A percentile compares a stretch with the other conserved stretches of the same genome.
Conservation (phyloP, 1,139 yeast species). For the Arxiozyma slooffiae region DNA sequence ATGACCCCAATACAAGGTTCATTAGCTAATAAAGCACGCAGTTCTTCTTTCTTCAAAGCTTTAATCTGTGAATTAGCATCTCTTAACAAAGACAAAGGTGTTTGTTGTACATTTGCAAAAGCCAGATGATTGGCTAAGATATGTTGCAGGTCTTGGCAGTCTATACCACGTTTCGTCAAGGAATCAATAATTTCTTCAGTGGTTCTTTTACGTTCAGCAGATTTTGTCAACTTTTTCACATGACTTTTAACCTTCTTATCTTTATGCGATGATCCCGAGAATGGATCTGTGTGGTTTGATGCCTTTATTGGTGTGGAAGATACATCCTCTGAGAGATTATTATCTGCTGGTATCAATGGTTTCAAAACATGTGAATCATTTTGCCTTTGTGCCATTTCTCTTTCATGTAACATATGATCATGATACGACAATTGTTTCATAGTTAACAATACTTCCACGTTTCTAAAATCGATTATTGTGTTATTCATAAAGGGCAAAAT, state of each 20-base stretch:
- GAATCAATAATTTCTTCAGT: conserved; percentile 6
- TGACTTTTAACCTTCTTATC: background rate
- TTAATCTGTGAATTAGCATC: conserved; percentile 46
- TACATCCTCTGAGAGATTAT: background rate
- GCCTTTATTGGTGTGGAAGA: background rate
- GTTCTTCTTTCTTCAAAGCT: conserved; percentile 38
- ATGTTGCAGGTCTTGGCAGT: conserved; percentile 42
- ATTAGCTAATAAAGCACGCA: conserved; percentile 34
- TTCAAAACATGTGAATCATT: background rate
- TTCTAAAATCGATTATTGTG: conserved; percentile 48
- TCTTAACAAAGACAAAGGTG: conserved; percentile 65
- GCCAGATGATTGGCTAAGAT: conserved; percentile 78
- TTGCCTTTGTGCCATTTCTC: background rate
- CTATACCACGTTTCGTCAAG: conserved; percentile 5
- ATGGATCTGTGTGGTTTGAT: background rate
- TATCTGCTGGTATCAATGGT: background rate
- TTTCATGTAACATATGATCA: conserved; percentile 1
- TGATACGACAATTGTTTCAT: conserved; percentile 7
- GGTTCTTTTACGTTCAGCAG: background rate
- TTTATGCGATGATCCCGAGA: background rate
- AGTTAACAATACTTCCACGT: conserved; percentile 13
- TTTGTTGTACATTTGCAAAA: conserved; percentile 76
- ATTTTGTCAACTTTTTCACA: background rate
- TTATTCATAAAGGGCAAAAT: conserved; percentile 47
- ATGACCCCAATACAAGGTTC: conserved; percentile 66